phyloP scores from a whole-genome alignment of 2,329 filamentous ascomycete species.

The Didymella pomorum region DNA sequence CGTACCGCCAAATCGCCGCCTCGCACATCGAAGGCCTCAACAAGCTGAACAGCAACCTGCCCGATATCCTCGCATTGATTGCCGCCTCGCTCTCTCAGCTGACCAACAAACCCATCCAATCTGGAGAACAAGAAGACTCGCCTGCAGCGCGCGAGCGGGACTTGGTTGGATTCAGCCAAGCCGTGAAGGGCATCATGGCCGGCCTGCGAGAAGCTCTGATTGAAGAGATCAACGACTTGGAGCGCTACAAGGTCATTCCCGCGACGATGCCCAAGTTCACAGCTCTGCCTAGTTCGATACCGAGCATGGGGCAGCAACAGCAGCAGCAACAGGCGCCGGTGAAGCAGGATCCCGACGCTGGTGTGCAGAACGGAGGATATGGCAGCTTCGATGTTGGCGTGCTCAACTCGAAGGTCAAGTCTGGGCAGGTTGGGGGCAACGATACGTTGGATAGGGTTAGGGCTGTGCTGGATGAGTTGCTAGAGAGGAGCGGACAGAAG shows the following conservation, averaged over 20 bases:
- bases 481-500: conserved; percentile 26
- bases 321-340: conserved; percentile 3
- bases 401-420: conserved; percentile 85
- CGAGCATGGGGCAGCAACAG: conserved; percentile 17
- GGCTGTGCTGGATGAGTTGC: conserved; percentile 59
- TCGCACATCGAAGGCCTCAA: conserved; percentile 45
- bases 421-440: conserved; percentile 81
- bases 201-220: conserved; percentile 35
- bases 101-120: conserved; percentile 60
- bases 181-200: conserved; percentile 77
- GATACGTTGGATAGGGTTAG: conserved; percentile 76
- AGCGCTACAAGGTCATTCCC: conserved; percentile 45
- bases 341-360: conserved; percentile 32
- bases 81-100: conserved; percentile 77
- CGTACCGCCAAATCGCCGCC: conserved; percentile 44
- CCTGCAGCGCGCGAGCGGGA: conserved; percentile 55
- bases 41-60: conserved; percentile 40
- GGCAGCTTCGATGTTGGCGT: conserved; percentile 80
- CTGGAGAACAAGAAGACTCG: conserved; percentile 38
- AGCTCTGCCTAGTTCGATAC: conserved; percentile 15
- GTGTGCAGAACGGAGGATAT: conserved; percentile 56
- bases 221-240: conserved; percentile 43
- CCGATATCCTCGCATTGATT: conserved; percentile 74
- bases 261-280: conserved; percentile 34
- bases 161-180: conserved; percentile 63